Conservation (phyloP, 352 stramenopile species). For the Phytophthora fragariaefolia region DNA sequence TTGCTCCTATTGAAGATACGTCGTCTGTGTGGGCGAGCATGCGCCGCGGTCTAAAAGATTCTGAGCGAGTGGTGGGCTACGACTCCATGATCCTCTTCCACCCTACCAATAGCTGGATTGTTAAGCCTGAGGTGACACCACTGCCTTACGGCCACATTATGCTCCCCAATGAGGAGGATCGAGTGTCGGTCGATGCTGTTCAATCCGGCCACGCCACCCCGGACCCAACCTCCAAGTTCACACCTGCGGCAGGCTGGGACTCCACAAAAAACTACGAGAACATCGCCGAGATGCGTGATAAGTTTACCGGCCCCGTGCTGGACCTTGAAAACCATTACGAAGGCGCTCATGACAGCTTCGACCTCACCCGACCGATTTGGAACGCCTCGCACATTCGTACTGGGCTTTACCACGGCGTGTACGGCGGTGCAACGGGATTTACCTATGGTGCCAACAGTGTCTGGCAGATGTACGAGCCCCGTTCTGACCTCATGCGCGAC, state of each 20-base stretch:
- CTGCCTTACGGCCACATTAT: slow-evolving; percentile 23
- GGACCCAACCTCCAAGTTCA: slow-evolving; percentile 9
- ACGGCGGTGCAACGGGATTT: slow-evolving; percentile 24
- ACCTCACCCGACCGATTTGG: slow-evolving; percentile 12
- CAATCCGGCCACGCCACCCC: slow-evolving; percentile 24
- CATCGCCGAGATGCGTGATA: slow-evolving; percentile 29
- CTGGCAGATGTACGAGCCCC: slow-evolving; percentile 36
- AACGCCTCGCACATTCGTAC: slow-evolving; percentile 29
- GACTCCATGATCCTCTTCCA: slow-evolving; percentile 27
- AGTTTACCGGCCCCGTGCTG: slow-evolving; percentile 27
- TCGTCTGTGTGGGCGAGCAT: slow-evolving; percentile 30
- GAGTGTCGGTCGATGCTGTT: slow-evolving; percentile 27
- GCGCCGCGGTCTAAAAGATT: slow-evolving; percentile 16
- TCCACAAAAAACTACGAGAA: slow-evolving; percentile 41
- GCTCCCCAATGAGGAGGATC: slow-evolving; percentile 24
- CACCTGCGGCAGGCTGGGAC: slow-evolving; percentile 17
- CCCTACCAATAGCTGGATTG: slow-evolving; percentile 15
- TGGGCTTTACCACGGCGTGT: slow-evolving; percentile 32
- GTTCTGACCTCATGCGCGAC: slow-evolving; percentile 16
- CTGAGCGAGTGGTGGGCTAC: slow-evolving; percentile 16
- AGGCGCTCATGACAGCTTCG: slow-evolving; percentile 28
- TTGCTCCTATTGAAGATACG: slow-evolving; percentile 28
- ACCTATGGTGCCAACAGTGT: slow-evolving; percentile 35
- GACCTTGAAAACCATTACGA: slow-evolving; percentile 40
- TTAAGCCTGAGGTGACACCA: slow-evolving; percentile 19